phyloP scores from a whole-genome alignment of 306 rosid genomes.

The Corylus heterophylla region DNA sequence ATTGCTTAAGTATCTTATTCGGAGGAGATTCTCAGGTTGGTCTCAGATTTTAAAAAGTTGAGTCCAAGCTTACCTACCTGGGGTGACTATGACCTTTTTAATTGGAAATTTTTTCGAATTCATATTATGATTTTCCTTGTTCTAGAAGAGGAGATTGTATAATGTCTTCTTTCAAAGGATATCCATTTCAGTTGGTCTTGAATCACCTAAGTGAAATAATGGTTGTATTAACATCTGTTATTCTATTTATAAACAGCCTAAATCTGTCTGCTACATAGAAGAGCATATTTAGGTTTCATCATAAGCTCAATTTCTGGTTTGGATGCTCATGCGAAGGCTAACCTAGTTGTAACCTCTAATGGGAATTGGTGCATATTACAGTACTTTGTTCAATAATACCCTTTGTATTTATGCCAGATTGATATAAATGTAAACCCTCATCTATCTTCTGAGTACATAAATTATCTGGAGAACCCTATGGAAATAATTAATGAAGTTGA shows the following conservation, averaged over 20 bases:
- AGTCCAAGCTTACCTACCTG: neutral
- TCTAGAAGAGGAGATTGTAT: neutral
- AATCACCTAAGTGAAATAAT: neutral
- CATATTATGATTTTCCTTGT: neutral
- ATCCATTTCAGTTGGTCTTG: neutral
- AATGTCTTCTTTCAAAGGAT: neutral
- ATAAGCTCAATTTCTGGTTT: neutral
- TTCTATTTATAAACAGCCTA: neutral
- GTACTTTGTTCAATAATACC: slow-evolving; percentile 11
- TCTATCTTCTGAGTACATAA: slow-evolving; percentile 87
- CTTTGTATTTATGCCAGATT: slow-evolving; percentile 49
- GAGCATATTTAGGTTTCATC: neutral
- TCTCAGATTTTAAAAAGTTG: neutral
- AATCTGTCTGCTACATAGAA: neutral
- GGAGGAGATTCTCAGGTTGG: neutral
- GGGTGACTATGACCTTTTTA: neutral
- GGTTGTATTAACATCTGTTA: neutral
- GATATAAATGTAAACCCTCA: slow-evolving; percentile 75
- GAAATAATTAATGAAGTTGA: slow-evolving; percentile 82
- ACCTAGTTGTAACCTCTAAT: neutral
- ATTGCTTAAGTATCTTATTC: neutral
- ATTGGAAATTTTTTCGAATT: neutral
- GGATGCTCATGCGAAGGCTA: neutral
- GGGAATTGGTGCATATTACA: slow-evolving; percentile 5
- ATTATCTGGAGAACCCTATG: slow-evolving; percentile 88